Conservation (phyloP, 1,284 basidiomycete genomes). For the Ceratobasidium sp. region DNA sequence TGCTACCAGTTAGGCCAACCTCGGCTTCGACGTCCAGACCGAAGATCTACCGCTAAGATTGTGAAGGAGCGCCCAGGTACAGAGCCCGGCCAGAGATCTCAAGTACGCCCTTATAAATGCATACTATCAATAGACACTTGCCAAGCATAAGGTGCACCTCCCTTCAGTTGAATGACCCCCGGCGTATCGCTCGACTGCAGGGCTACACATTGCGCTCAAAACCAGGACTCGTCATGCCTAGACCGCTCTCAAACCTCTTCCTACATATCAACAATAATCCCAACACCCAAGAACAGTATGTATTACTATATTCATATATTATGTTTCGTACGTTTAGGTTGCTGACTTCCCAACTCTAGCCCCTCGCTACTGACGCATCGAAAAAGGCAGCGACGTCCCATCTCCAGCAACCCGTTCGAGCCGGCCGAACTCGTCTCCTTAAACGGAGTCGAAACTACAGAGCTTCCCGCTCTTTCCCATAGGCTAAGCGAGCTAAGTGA, state of each 20-base stretch:
- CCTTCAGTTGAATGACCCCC: no score
- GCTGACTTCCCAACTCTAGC: not conserved
- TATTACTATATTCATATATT: not conserved
- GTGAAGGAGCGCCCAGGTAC: no score
- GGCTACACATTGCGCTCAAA: no score
- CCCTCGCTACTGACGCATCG: not conserved
- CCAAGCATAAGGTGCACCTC: no score
- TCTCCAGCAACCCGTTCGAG: slow-evolving; percentile 34
- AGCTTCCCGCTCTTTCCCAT: not conserved
- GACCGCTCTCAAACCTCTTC: not conserved
- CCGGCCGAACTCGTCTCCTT: not conserved
- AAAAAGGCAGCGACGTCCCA: not conserved
- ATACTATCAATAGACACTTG: no score
- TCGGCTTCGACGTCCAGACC: not conserved
- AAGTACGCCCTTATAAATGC: no score
- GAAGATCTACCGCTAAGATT: no score
- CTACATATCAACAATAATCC: not conserved
- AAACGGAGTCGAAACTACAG: not conserved
- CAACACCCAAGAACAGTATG: not conserved
- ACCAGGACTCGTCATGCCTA: no score
- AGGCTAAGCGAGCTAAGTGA: not conserved
- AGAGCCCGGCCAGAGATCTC: no score
- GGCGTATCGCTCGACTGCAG: no score
- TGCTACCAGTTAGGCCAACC: not conserved
- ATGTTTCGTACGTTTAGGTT: not conserved